Evolutionary conservation across 2,329 filamentous ascomycete species (phyloP).

Genomic region (Pestalotiopsis sp.): DNA sequence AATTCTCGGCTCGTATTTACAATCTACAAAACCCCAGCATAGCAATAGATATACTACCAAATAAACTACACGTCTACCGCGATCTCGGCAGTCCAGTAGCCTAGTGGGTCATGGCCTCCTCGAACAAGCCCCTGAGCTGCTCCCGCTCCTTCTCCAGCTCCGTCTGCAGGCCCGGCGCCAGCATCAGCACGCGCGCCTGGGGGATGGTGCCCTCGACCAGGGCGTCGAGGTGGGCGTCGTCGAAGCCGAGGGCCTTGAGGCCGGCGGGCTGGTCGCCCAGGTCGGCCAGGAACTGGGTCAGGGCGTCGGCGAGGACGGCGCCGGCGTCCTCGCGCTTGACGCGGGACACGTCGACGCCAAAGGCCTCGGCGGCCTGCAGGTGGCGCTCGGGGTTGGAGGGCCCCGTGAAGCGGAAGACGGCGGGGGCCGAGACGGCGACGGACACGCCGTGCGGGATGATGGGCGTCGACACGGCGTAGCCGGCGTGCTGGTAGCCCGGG

Average conservation of each 20-base stretch:
- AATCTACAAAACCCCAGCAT: no score
- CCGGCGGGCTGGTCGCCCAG: slow-evolving; percentile 91
- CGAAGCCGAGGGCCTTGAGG: slow-evolving; percentile 82
- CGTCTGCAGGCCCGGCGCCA: slow-evolving; percentile 79
- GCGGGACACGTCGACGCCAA: slow-evolving; percentile 86
- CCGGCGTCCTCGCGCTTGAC: slow-evolving; percentile 90
- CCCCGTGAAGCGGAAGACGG: slow-evolving; percentile 91
- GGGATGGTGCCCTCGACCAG: slow-evolving; percentile 95
- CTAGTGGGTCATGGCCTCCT: slow-evolving; percentile 53
- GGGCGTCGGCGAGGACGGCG: slow-evolving; percentile 81
- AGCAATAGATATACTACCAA: no score
- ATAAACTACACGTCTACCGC: neutral
- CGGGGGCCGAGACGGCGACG: slow-evolving; percentile 89
- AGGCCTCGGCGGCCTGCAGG: slow-evolving; percentile 83
- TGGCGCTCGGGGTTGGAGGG: slow-evolving; percentile 92
- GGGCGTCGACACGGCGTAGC: slow-evolving; percentile 76
- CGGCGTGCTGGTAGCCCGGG: slow-evolving; percentile 82
- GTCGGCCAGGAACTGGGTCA: slow-evolving; percentile 77
- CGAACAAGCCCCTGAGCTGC: slow-evolving; percentile 71
- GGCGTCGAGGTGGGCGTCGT: slow-evolving; percentile 71
- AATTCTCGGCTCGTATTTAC: no score
- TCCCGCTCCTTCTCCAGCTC: slow-evolving; percentile 73
- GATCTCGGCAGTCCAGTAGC: neutral
- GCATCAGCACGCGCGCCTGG: slow-evolving; percentile 85
- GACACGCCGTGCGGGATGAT: slow-evolving; percentile 97